Percentiles rank a stretch among this genome's conserved stretches.
Conservation (phyloP, 257 asterid species). For the Linderniella brevidens region DNA sequence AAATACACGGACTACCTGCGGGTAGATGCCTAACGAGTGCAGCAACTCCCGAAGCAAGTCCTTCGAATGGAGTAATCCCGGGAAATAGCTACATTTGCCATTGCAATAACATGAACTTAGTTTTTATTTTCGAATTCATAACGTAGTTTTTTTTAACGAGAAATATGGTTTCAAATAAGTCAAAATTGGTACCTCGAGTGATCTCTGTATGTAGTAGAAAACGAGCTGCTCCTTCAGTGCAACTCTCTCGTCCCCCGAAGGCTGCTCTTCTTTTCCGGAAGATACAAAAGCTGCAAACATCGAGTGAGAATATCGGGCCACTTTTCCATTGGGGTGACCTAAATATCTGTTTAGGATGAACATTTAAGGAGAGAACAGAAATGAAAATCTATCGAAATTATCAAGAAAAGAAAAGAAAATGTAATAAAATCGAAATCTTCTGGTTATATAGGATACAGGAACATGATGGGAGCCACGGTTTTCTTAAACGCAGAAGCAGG, state of each 20-base stretch:
- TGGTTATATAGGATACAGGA: slow-evolving; percentile 81
- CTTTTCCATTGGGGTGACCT: slow-evolving; percentile 85
- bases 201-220: slow-evolving; percentile 61
- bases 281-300: slow-evolving; percentile 70
- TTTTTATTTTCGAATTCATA: slow-evolving; percentile 5
- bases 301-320: slow-evolving; percentile 76
- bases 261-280: slow-evolving; percentile 40
- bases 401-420: slow-evolving; percentile 2
- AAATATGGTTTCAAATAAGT: slow-evolving; percentile 6
- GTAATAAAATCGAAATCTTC: slow-evolving; percentile 9
- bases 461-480: slow-evolving; percentile 67
- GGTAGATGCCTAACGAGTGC: slow-evolving; percentile 85
- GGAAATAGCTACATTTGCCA: slow-evolving; percentile 53
- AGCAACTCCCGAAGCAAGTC: slow-evolving; percentile 88
- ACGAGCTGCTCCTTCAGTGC: slow-evolving; percentile 83
- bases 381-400: slow-evolving; percentile 1
- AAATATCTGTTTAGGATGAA: slow-evolving; percentile 35
- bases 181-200: slow-evolving; percentile 54
- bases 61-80: slow-evolving; percentile 69
- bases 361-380: slow-evolving; percentile 19
- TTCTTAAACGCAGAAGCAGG: slow-evolving; percentile 52
- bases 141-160: slow-evolving; percentile 6
- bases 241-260: slow-evolving; percentile 43
- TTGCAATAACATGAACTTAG: slow-evolving; percentile 9
- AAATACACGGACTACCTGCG: slow-evolving; percentile 80